phyloP scores from a whole-genome alignment of 768 basidiomycete genomes.

The Kondoa malvinella region DNA sequence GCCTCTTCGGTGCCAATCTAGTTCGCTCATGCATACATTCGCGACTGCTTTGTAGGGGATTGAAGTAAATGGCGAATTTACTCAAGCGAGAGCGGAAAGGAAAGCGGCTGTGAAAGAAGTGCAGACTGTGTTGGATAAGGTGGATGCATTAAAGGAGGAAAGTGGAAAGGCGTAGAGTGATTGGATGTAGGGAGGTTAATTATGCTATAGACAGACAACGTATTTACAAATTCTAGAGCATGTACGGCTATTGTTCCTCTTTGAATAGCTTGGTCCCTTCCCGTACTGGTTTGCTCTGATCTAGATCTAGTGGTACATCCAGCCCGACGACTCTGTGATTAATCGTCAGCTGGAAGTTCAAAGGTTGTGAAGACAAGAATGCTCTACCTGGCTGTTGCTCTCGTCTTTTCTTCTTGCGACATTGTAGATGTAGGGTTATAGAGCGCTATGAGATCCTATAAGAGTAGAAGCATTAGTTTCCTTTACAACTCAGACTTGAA shows the following conservation, averaged over 20 bases:
- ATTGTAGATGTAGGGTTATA: not conserved
- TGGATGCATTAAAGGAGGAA: not conserved
- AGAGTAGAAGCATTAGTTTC: not conserved
- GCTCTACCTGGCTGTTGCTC: not conserved
- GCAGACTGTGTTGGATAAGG: slow-evolving; percentile 1
- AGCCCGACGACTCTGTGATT: not conserved
- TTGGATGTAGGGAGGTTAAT: too few species aligned
- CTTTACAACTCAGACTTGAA: not conserved
- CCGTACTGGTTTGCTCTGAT: not conserved
- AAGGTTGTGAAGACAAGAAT: not conserved
- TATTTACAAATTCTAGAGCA: not conserved
- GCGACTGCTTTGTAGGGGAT: not conserved
- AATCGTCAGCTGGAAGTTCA: not conserved
- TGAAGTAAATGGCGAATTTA: not conserved
- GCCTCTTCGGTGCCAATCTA: not conserved
- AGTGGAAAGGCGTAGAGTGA: not conserved
- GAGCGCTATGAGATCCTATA: not conserved
- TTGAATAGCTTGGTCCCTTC: too few species aligned
- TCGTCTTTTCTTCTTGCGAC: not conserved
- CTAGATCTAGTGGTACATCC: not conserved
- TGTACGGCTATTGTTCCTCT: too few species aligned
- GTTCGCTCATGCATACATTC: not conserved
- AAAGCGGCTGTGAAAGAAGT: not conserved
- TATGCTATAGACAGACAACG: not conserved
- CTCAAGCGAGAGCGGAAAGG: not conserved